Evolutionary conservation across 768 basidiomycete species (phyloP).

Genomic region (Cystofilobasidium ferigula): DNA sequence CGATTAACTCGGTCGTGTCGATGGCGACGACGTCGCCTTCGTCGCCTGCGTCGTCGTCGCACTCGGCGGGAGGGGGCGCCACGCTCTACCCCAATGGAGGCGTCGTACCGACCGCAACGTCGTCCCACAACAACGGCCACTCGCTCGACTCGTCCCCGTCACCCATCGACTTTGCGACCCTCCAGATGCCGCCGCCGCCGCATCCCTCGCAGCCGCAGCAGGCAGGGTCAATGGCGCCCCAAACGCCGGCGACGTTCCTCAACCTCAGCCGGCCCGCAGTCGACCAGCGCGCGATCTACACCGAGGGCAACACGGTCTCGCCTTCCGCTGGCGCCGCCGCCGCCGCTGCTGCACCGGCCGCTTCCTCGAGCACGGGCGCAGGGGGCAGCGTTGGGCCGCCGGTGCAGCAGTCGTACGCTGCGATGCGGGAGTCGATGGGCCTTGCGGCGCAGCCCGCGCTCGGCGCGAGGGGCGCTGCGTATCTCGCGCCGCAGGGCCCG

Average conservation of each 20-base stretch:
- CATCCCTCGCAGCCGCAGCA: conserved; percentile 37
- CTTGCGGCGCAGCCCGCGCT: neutral
- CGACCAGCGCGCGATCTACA: conserved; percentile 4
- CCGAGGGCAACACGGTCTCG: conserved; percentile 2
- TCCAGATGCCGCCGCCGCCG: conserved; percentile 79
- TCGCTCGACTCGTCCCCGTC: conserved; percentile 48
- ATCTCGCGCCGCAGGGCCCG: too few species aligned
- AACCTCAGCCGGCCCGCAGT: conserved; percentile 7
- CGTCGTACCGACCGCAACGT: conserved; percentile 35
- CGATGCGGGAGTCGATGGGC: neutral
- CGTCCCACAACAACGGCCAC: conserved; percentile 41
- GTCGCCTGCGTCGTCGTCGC: conserved; percentile 30
- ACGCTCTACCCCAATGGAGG: conserved; percentile 38
- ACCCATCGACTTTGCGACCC: conserved; percentile 55
- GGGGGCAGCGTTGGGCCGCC: too few species aligned
- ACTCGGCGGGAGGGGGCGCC: conserved; percentile 42
- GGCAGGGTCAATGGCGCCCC: conserved; percentile 30
- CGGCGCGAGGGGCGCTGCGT: too few species aligned
- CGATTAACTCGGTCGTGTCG: neutral
- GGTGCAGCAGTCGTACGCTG: too few species aligned
- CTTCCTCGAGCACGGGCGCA: too few species aligned
- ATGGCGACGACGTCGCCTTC: neutral
- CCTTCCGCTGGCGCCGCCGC: neutral
- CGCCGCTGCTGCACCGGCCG: neutral
- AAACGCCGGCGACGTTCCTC: conserved; percentile 26